Evolutionary conservation across 805 yeast species (phyloP).

Genomic region (Candida piceae): DNA sequence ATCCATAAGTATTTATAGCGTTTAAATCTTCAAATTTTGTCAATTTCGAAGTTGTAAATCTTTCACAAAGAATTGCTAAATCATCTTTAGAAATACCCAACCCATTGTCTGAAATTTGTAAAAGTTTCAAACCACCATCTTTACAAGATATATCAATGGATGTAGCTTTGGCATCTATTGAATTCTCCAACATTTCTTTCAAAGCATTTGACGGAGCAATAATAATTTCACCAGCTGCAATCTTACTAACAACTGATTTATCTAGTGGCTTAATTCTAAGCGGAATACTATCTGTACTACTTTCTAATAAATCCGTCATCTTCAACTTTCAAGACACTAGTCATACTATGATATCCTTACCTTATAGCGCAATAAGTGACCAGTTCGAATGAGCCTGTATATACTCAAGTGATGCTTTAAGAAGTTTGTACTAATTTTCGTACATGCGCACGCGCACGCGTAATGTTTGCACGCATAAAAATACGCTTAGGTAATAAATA

Average conservation of each 20-base stretch:
- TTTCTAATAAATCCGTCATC: too few species aligned
- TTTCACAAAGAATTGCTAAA: conserved; percentile 72
- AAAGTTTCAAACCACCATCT: conserved; percentile 85
- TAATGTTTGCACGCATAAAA: too few species aligned
- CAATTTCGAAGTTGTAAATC: conserved; percentile 91
- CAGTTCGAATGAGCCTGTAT: too few species aligned
- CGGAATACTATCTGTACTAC: too few species aligned
- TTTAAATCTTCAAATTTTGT: conserved; percentile 67
- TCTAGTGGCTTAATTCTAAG: conserved; percentile 42
- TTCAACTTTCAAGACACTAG: too few species aligned
- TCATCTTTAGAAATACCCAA: conserved; percentile 72
- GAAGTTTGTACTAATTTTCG: neutral
- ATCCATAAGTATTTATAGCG: conserved; percentile 77
- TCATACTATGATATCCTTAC: too few species aligned
- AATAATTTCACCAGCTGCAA: conserved; percentile 97
- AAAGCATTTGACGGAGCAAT: conserved; percentile 91
- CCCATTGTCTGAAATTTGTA: conserved; percentile 90
- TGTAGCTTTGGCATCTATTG: conserved; percentile 80
- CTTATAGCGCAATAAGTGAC: too few species aligned
- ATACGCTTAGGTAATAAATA: too few species aligned
- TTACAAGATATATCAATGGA: conserved; percentile 73
- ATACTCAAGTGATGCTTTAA: too few species aligned
- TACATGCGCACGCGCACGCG: too few species aligned
- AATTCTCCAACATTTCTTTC: conserved; percentile 88
- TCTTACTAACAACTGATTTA: conserved; percentile 71